These are phyloP conservation scores for Nakataea oryzae DNA, from an alignment of 2,329 filamentous ascomycete genomes.

Conservation along the genomic window DNA sequence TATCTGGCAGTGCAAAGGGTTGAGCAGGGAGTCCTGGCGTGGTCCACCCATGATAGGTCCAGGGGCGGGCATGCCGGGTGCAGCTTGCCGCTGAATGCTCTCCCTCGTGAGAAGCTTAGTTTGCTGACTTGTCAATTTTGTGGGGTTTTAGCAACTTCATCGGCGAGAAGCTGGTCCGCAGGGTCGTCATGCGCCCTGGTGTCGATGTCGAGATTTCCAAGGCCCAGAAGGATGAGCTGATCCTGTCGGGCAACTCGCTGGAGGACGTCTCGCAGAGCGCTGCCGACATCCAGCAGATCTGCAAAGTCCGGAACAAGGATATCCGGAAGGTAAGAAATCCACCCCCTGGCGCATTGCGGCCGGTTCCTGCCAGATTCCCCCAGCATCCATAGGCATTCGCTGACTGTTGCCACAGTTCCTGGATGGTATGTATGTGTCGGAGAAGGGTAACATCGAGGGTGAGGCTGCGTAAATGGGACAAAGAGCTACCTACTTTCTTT, in stretches of 20 bases:
- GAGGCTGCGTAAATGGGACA: constrained; percentile 33
- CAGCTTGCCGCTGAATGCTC: background rate
- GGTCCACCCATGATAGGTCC: too few relatives aligned
- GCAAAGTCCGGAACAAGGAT: constrained; percentile 99
- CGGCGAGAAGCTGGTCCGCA: constrained; percentile 98
- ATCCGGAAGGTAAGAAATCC: constrained; percentile 72
- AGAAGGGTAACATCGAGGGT: constrained; percentile 90
- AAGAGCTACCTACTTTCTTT: constrained; percentile 19
- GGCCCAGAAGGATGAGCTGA: constrained; percentile 95
- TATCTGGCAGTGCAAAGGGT: background rate
- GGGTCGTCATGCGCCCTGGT: constrained; percentile 78
- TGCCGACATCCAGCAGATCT: constrained; percentile 97
- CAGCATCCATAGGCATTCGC: background rate
- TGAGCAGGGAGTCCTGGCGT: too few relatives aligned
- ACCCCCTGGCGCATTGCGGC: background rate
- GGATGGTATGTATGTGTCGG: constrained; percentile 99
- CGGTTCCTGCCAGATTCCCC: background rate
- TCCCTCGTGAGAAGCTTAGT: background rate
- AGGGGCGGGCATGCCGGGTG: background rate
- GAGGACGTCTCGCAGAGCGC: constrained; percentile 97
- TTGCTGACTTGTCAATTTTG: background rate
- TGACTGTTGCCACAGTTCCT: constrained; percentile 59
- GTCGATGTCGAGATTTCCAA: constrained; percentile 85
- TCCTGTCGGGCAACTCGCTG: constrained; percentile 86
- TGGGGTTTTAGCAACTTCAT: constrained; percentile 69